Evolutionary conservation across 1,284 basidiomycete genomes (phyloP), one percentile per base, ranked within the genome.

Genomic region (Cutaneotrichosporon daszewskae): DNA sequence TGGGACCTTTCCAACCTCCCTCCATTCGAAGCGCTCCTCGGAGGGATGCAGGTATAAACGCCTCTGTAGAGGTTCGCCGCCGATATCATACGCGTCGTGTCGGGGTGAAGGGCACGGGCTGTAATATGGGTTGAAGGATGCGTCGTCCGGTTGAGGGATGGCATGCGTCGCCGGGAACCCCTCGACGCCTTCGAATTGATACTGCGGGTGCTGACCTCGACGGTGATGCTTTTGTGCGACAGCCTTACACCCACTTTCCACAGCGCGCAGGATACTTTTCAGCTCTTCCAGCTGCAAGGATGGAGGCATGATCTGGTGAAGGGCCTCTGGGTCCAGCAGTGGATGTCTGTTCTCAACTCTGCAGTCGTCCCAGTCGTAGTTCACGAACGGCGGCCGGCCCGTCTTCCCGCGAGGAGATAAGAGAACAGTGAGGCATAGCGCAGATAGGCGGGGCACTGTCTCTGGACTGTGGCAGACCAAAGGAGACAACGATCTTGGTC

Each of bases 21-120:
- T 39, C 67, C 66, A 72, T 38, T 72, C 64, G 17, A 67, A 43
- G n/a, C 68, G 49, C 36, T 68, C 62, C 35, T 70, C 69, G 3
- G 64, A 62, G 3, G 66, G 45, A 29, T 66, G 54, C n/a, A 72
- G 37, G 46, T 64, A 70, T 16, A 72, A 14, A 9, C 55, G 58
- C 11, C 60, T 48, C 7, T 43, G 51, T 13, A 47, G 50, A 19
- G 42, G 17, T 14, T 43, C 25, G 11, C 17, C 26, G 12, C 31
- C 34, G 12, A 40, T n/a, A 12, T 35, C 33, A 3, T 43, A 46
- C 13, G 62, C 57, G 5, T 41, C 38, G 44, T 71, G 69, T 4
- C 58, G 53, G 0, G 63, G 64, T 5, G 62, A 62, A 4, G 66
- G 68, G 34, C 69, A 72, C 5, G 62, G 57, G 18, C 51, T 47